phyloP scores from a whole-genome alignment of 164 flowering plant genomes.

The Vitis rotundifolia region DNA sequence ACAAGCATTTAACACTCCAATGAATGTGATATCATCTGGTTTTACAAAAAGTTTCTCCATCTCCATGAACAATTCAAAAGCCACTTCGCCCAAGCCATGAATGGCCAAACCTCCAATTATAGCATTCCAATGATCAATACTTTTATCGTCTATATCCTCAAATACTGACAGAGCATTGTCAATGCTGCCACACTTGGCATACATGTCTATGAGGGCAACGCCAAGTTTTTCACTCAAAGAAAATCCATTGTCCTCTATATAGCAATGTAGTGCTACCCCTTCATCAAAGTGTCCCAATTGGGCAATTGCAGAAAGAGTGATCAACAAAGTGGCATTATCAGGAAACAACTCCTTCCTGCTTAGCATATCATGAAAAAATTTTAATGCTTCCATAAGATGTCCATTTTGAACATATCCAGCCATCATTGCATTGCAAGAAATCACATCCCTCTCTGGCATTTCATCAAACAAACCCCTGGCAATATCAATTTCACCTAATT shows the following conservation, averaged over 20 bases:
- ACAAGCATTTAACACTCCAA: conserved; percentile 65
- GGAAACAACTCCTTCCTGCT: conserved; percentile 29
- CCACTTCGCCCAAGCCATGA: conserved; percentile 62
- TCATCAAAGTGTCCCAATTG: conserved; percentile 48
- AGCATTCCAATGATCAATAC: conserved; percentile 74
- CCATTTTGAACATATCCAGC: conserved; percentile 63
- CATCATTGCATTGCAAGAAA: conserved; percentile 69
- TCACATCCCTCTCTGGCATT: conserved; percentile 56
- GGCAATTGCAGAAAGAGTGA: conserved; percentile 58
- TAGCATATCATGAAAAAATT: conserved; percentile 45
- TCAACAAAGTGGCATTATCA: conserved; percentile 46
- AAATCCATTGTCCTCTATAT: conserved; percentile 36
- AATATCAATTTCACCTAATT: conserved; percentile 36
- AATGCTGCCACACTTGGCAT: conserved; percentile 72
- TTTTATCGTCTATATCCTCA: conserved; percentile 30
- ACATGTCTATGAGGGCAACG: conserved; percentile 74
- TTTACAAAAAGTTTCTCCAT: conserved; percentile 46
- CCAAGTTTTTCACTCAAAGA: conserved; percentile 45
- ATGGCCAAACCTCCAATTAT: conserved; percentile 71
- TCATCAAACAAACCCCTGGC: conserved; percentile 50
- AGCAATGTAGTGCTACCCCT: conserved; percentile 46
- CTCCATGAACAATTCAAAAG: conserved; percentile 55
- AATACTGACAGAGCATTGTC: conserved; percentile 49
- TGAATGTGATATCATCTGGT: conserved; percentile 78
- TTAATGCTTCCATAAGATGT: conserved; percentile 42